These are phyloP conservation scores for Puccinia horiana DNA, from an alignment of 1,284 basidiomycete species.

Conservation along the genomic window DNA sequence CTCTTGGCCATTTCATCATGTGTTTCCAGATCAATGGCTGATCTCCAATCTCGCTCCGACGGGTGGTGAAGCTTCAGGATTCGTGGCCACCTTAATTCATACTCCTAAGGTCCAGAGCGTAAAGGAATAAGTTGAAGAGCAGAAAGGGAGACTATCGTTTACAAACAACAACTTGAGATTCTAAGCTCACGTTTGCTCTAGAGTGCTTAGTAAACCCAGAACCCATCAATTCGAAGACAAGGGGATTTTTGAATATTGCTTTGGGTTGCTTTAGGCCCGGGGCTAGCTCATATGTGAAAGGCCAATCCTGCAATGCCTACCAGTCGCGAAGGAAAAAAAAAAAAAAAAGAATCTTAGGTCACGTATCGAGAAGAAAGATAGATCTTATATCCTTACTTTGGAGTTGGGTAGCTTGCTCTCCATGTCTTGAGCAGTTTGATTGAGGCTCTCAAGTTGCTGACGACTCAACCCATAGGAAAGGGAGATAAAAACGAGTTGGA, in stretches of 20 bases:
- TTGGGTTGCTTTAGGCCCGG: conserved; percentile 64
- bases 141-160: neutral
- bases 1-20: conserved; percentile 27
- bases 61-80: conserved; percentile 41
- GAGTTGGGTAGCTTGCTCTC: neutral
- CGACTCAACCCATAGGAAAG: conserved; percentile 29
- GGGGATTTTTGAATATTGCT: conserved; percentile 67
- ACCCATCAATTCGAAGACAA: conserved; percentile 74
- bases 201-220: conserved; percentile 74
- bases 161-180: neutral
- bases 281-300: conserved; percentile 66
- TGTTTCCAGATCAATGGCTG: conserved; percentile 30
- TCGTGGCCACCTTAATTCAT: conserved; percentile 78
- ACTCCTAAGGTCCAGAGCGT: conserved; percentile 63
- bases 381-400: neutral
- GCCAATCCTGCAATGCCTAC: conserved; percentile 57
- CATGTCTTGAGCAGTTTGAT: neutral
- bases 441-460: conserved; percentile 10
- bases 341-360: neutral
- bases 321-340: conserved; percentile 49
- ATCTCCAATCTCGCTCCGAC: conserved; percentile 26
- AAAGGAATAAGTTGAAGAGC: neutral
- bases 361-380: neutral
- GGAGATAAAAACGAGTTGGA: conserved; percentile 8
- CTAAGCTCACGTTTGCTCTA: conserved; percentile 64